phyloP scores from a whole-genome alignment of 257 asterid genomes.

The Lycium ferocissimum region DNA sequence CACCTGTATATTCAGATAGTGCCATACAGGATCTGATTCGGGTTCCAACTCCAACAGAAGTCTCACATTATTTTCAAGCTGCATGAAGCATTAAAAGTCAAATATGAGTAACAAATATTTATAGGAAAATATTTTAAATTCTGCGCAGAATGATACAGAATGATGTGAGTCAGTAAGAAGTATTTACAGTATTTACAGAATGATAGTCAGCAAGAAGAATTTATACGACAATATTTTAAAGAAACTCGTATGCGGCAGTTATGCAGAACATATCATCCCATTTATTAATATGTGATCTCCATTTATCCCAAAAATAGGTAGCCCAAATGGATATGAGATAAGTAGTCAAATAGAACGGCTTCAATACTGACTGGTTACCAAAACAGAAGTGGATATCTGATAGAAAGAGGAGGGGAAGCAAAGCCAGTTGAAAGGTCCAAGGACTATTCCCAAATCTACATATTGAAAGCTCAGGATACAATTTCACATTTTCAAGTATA shows the following conservation, averaged over 20 bases:
- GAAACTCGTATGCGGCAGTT: too few relatives aligned
- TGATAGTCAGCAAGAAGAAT: too few relatives aligned
- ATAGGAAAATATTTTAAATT: not conserved
- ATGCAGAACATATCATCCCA: not conserved
- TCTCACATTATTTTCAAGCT: slow-evolving; percentile 96
- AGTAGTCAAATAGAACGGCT: slow-evolving; percentile 6
- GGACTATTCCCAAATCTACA: slow-evolving; percentile 18
- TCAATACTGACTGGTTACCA: not conserved
- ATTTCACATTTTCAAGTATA: not conserved
- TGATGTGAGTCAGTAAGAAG: too few relatives aligned
- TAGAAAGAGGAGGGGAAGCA: not conserved
- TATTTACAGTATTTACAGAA: too few relatives aligned
- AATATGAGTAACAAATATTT: slow-evolving; percentile 5
- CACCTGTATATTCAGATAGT: slow-evolving; percentile 91
- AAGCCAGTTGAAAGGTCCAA: slow-evolving; percentile 7
- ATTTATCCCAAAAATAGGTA: slow-evolving; percentile 25
- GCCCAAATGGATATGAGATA: not conserved
- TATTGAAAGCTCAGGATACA: not conserved
- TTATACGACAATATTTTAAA: too few relatives aligned
- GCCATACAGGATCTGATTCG: slow-evolving; percentile 97
- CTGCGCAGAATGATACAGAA: too few relatives aligned
- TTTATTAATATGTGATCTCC: slow-evolving; percentile 3
- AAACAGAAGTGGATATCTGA: not conserved
- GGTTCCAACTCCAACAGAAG: slow-evolving; percentile 96
- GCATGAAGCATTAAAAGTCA: slow-evolving; percentile 51